Conservation (phyloP, 345 rosid species). For the Gossypium rotundifolium region DNA sequence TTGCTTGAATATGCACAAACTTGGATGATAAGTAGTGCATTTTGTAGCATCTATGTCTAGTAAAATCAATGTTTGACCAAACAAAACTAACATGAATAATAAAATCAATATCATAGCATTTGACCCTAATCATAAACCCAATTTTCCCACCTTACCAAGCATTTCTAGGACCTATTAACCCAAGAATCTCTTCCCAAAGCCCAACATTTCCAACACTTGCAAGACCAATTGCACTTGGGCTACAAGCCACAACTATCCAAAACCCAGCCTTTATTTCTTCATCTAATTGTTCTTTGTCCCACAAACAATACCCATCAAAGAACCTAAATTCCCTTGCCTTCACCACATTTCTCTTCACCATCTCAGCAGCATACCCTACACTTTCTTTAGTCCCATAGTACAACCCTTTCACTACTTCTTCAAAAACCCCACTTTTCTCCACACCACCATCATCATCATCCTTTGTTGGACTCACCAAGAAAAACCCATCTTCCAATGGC, state of each 20-base stretch:
- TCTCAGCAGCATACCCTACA: conserved; percentile 70
- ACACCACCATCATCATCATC: not conserved
- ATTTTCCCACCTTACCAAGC: conserved; percentile 32
- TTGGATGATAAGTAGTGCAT: too few species aligned
- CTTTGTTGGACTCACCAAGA: conserved; percentile 49
- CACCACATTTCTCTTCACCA: conserved; percentile 66
- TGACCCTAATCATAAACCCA: too few species aligned
- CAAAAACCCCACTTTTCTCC: conserved; percentile 45
- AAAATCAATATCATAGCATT: too few species aligned
- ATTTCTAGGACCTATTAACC: conserved; percentile 57
- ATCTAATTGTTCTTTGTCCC: conserved; percentile 71
- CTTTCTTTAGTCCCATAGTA: conserved; percentile 75
- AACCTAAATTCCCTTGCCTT: conserved; percentile 70
- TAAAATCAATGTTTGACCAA: too few species aligned
- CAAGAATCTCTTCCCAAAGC: conserved; percentile 75
- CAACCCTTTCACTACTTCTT: conserved; percentile 72
- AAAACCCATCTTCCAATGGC: conserved; percentile 71
- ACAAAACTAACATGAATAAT: too few species aligned
- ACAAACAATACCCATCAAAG: conserved; percentile 81
- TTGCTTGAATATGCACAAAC: not conserved
- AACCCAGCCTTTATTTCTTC: conserved; percentile 77
- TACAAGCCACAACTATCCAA: conserved; percentile 81
- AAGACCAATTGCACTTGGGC: conserved; percentile 65
- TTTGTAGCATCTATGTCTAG: too few species aligned
- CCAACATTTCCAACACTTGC: conserved; percentile 30